Percentiles rank a stretch among this genome's conserved stretches.
phyloP scores from a whole-genome alignment of 306 rosid species.

The Prunus mongolica region DNA sequence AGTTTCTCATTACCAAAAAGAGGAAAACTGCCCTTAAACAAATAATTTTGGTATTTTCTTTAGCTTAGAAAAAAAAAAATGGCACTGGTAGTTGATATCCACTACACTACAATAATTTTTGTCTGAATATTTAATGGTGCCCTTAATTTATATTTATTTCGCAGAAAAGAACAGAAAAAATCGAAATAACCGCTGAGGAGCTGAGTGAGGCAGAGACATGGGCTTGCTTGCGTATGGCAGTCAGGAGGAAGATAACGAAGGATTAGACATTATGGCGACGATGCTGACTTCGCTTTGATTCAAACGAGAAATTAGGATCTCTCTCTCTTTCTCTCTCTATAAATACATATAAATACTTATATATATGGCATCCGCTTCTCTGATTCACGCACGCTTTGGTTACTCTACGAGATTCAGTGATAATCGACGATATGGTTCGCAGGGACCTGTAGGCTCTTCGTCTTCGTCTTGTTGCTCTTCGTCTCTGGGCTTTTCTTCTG shows the following conservation, averaged over 20 bases:
- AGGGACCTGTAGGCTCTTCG: slow-evolving; percentile 9
- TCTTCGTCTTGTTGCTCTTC: slow-evolving; percentile 24
- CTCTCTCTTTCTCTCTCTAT: not conserved
- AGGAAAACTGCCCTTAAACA: too few relatives aligned
- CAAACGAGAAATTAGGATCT: slow-evolving; percentile 26
- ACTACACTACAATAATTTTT: too few relatives aligned
- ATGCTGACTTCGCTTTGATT: slow-evolving; percentile 28
- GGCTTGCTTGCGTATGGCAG: not conserved
- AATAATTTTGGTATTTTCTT: too few relatives aligned
- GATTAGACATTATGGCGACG: slow-evolving; percentile 10
- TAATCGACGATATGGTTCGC: slow-evolving; percentile 22
- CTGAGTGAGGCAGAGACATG: not conserved
- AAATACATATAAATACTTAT: not conserved
- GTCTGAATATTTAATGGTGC: too few relatives aligned
- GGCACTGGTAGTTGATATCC: too few relatives aligned
- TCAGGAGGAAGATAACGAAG: slow-evolving; percentile 1
- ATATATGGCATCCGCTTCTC: slow-evolving; percentile 45
- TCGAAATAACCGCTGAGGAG: not conserved
- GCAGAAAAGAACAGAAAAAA: not conserved
- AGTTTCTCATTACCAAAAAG: too few relatives aligned
- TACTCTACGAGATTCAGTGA: slow-evolving; percentile 27
- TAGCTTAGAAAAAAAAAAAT: too few relatives aligned
- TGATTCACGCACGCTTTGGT: slow-evolving; percentile 35
- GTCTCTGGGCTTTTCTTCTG: slow-evolving; percentile 29
- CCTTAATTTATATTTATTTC: too few relatives aligned